Percentiles rank a stretch among this genome's conserved stretches.
These are phyloP conservation scores for Moesziomyces parantarcticus DNA, from an alignment of 1,284 basidiomycete species.

Conservation along the genomic window DNA sequence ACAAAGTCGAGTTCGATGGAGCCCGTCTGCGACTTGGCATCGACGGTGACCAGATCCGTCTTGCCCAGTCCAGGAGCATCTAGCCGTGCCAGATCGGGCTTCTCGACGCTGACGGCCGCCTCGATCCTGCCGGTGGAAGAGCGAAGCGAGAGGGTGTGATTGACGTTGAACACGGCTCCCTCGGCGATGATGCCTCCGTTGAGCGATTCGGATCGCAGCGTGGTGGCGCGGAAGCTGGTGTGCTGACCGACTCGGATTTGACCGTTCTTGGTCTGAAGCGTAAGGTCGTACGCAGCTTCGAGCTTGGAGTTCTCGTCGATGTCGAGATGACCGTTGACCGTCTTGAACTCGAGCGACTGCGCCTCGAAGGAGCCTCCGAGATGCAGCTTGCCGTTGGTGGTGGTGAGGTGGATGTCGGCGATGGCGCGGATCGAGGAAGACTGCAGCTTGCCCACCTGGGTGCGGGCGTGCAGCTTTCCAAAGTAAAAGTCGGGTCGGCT, in stretches of 20 bases:
- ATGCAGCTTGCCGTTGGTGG: conserved; percentile 40
- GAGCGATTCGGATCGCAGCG: conserved; percentile 35
- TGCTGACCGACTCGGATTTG: conserved; percentile 38
- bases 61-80: conserved; percentile 32
- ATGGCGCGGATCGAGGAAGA: conserved; percentile 42
- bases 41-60: conserved; percentile 35
- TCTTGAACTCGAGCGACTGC: conserved; percentile 36
- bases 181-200: conserved; percentile 43
- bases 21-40: conserved; percentile 43
- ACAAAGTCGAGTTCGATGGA: conserved; percentile 45
- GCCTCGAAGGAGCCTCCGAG: conserved; percentile 39
- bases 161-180: conserved; percentile 44
- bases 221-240: conserved; percentile 35
- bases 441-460: conserved; percentile 37
- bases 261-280: conserved; percentile 39
- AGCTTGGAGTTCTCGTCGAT: conserved; percentile 30
- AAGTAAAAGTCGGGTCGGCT: conserved; percentile 35
- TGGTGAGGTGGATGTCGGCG: conserved; percentile 46
- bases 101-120: conserved; percentile 44
- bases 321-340: conserved; percentile 38
- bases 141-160: conserved; percentile 44
- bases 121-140: conserved; percentile 43
- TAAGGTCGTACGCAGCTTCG: conserved; percentile 40
- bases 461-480: conserved; percentile 45
- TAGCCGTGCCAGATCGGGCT: conserved; percentile 31